Conservation (phyloP, 164 flowering plant genomes). For the Liquidambar formosana region DNA sequence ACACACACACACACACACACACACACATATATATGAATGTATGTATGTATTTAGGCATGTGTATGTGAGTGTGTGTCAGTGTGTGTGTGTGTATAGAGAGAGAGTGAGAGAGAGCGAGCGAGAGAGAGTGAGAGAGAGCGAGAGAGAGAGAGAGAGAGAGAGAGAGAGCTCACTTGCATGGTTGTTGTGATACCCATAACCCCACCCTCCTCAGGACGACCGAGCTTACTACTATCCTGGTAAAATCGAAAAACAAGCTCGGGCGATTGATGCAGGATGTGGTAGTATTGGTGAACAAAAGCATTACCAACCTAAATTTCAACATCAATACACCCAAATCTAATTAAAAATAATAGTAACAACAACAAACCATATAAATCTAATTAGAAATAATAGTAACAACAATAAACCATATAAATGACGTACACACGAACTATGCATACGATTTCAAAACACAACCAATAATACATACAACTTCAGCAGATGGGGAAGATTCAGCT, state of each 20-base stretch:
- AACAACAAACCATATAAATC: background rate
- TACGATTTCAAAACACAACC: background rate
- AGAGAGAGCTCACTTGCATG: conserved; percentile 51
- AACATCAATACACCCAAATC: conserved; percentile 1
- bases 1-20: no score
- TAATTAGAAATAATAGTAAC: background rate
- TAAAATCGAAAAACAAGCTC: conserved; percentile 65
- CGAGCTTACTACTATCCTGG: conserved; percentile 64
- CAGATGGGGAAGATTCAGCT: conserved; percentile 32
- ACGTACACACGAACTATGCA: background rate
- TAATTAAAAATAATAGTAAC: background rate
- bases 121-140: no score
- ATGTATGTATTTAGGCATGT: no score
- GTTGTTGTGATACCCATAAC: conserved; percentile 57
- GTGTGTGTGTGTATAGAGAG: no score
- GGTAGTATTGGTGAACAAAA: conserved; percentile 75
- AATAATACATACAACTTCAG: conserved; percentile 41
- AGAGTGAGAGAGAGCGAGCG: no score
- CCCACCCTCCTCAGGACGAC: conserved; percentile 64
- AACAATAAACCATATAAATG: background rate
- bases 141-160: background rate
- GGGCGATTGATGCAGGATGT: conserved; percentile 66
- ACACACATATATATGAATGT: no score
- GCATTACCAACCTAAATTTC: conserved; percentile 68
- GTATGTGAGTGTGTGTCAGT: no score